These are phyloP conservation scores for Cercospora beticola DNA, from an alignment of 2,329 filamentous ascomycete species.

Conservation along the genomic window DNA sequence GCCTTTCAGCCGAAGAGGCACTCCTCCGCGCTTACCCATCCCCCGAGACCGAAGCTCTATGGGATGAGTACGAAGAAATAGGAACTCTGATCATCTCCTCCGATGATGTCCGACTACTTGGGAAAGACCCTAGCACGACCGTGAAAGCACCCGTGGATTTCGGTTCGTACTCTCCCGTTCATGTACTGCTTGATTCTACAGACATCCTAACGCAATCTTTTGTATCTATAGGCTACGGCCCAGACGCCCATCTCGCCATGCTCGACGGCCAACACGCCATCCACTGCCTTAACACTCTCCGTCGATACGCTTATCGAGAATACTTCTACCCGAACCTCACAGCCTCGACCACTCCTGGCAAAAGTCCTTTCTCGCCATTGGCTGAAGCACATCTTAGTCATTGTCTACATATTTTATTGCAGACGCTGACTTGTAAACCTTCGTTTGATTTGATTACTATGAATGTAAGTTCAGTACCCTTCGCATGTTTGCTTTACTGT, in stretches of 20 bases:
- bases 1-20: background rate
- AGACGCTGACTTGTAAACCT: slow-evolving; percentile 10
- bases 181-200: background rate
- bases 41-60: background rate
- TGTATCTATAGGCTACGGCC: background rate
- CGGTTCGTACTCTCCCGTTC: background rate
- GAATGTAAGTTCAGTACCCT: background rate
- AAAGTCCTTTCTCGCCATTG: slow-evolving; percentile 1
- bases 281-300: slow-evolving; percentile 8
- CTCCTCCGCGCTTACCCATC: slow-evolving; percentile 3
- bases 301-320: slow-evolving; percentile 6
- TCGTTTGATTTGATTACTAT: slow-evolving; percentile 2
- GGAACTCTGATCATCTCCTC: slow-evolving; percentile 1
- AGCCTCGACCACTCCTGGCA: background rate
- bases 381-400: background rate
- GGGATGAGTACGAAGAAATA: slow-evolving; percentile 1
- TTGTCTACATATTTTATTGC: slow-evolving; percentile 4
- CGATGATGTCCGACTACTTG: background rate
- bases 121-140: background rate
- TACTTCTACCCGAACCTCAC: slow-evolving; percentile 4
- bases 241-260: slow-evolving; percentile 1
- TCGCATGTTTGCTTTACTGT: background rate
- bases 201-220: background rate
- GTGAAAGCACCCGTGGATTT: background rate
- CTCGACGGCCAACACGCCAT: slow-evolving; percentile 12